A percentile compares a stretch with the other conserved stretches of the same genome.
Conservation (phyloP, 2,329 filamentous ascomycete genomes). For the Ceratocystis huliohia region DNA sequence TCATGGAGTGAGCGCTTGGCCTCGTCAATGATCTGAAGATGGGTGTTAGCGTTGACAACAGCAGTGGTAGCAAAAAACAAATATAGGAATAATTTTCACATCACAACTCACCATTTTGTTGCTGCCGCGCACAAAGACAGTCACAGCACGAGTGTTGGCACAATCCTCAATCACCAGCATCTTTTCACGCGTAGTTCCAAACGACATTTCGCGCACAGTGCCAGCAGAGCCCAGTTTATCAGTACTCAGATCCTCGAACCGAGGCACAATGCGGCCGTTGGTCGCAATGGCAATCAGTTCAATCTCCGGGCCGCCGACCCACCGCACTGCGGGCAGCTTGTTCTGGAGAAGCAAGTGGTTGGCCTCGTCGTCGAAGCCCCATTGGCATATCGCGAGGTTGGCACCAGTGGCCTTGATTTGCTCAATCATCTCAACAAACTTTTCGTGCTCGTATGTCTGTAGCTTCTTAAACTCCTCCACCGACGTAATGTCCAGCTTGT, state of each 20-base stretch:
- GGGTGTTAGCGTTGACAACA: constrained; percentile 6
- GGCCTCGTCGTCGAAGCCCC: constrained; percentile 98
- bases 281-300: constrained; percentile 97
- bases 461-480: constrained; percentile 98
- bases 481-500: constrained; percentile 92
- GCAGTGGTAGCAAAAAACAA: neutral
- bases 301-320: constrained; percentile 96
- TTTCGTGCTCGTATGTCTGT: constrained; percentile 87
- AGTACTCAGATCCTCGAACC: constrained; percentile 84
- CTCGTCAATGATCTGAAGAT: constrained; percentile 84
- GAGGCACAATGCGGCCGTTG: constrained; percentile 91
- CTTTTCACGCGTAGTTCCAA: constrained; percentile 96
- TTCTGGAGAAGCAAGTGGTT: constrained; percentile 97
- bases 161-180: constrained; percentile 99
- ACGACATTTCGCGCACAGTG: constrained; percentile 84
- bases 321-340: constrained; percentile 85
- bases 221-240: constrained; percentile 88
- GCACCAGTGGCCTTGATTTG: constrained; percentile 96
- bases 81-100: neutral
- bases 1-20: constrained; percentile 96
- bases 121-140: constrained; percentile 88
- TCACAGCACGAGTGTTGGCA: constrained; percentile 92
- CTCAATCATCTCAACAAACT: constrained; percentile 97
- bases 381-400: constrained; percentile 96
- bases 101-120: constrained; percentile 85